Evolutionary conservation across 352 stramenopile species (phyloP).

Genomic region (Phytophthora meadii): DNA sequence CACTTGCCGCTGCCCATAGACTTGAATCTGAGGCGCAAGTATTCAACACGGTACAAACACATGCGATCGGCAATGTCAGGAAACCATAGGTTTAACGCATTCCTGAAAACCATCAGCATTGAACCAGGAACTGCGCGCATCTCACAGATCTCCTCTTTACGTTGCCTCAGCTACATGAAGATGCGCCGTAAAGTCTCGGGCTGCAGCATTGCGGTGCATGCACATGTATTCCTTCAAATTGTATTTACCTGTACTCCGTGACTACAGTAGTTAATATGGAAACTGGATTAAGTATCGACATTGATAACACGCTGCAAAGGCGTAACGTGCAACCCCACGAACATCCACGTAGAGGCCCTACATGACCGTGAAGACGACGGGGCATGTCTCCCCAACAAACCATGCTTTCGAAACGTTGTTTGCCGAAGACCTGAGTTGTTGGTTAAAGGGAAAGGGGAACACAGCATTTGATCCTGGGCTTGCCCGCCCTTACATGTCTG

Average conservation of each 20-base stretch:
- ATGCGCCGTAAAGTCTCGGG: too few relatives aligned
- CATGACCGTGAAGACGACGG: neutral
- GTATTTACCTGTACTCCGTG: too few relatives aligned
- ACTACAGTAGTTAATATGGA: too few relatives aligned
- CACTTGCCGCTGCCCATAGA: too few relatives aligned
- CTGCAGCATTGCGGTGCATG: too few relatives aligned
- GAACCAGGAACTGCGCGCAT: neutral
- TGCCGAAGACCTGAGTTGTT: neutral
- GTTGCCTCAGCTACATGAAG: too few relatives aligned
- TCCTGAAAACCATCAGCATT: slow-evolving; percentile 7
- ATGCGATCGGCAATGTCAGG: too few relatives aligned
- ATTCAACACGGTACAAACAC: neutral
- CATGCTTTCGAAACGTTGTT: neutral
- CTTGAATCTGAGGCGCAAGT: neutral
- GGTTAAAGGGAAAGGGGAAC: slow-evolving; percentile 5
- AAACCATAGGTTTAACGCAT: neutral
- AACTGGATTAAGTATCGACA: too few relatives aligned
- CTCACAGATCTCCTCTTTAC: too few relatives aligned
- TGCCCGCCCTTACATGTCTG: slow-evolving; percentile 8
- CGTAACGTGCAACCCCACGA: neutral
- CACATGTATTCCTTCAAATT: too few relatives aligned
- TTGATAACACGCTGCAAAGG: neutral
- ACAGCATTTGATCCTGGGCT: neutral
- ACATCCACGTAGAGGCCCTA: slow-evolving; percentile 2
- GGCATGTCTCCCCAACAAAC: slow-evolving; percentile 5